Evolutionary conservation across 2,329 filamentous ascomycete species (phyloP), one percentile per base, ranked within the genome.

Genomic region (Aspergillus sp.): DNA sequence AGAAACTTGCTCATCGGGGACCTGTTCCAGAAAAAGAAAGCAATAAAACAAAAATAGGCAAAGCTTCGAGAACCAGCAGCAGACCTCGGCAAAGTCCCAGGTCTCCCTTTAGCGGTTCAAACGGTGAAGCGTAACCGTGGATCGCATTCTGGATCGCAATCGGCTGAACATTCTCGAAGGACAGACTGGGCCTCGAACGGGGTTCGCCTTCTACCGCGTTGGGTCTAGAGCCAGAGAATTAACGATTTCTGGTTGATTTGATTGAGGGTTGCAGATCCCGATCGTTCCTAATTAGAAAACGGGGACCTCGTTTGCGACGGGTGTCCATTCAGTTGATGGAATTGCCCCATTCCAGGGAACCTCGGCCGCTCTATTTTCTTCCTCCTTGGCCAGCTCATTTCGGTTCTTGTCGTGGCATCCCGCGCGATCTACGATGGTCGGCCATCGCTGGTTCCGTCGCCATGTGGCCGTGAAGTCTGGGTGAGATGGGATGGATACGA

Each of bases 261-360:
- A 60, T 62, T 61, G 55, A 60, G 53, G 57, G 60, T 56, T 61
- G 62, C 62, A 57, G 64, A 65, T 65, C 63, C 40, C 54, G 54
- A 62, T 63, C 57, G 53, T 55, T 61, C 50, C 45, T 52, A 62
- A 62, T 51, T 30, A 30, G 26, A 30, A 49, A 56, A 55, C 50
- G 47, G 45, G 20, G 38, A 22, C 30, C 55, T 33, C 56, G 59
- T 52, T 53, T 51, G 52, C 50, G 22, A 33, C 2, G 19, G 19
- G n/a, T 6, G 10, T 32, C 30, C 44, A 33, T 26, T 30, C 24
- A n/a, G 42, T 41, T 41, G 22, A 35, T 40, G 33, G 46, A 8
- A 11, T 24, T 48, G 38, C 14, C 26, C 20, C n/a, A n/a, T 22
- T 9, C 40, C n/a, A 20, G 40, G 19, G 19, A 42, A 19, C 19